A percentile compares a stretch with the other conserved stretches of the same genome.
Conservation (phyloP, 805 yeast genomes). For the Saccharomycopsis schoenii region DNA sequence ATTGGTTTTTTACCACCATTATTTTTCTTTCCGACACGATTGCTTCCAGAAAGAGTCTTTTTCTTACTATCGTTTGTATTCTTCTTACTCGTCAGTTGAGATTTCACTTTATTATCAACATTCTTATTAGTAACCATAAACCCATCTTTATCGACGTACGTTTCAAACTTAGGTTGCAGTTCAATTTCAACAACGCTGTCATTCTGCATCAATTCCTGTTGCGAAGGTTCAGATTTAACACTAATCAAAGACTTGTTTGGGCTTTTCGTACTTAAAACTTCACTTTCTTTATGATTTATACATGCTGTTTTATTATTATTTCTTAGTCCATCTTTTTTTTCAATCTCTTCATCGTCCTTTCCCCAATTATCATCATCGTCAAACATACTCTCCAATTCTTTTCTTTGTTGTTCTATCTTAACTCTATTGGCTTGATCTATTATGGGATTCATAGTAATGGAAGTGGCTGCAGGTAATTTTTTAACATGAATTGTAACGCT, state of each 20-base stretch:
- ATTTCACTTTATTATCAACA: conserved; percentile 13
- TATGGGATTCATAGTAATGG: background rate
- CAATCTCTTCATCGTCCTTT: conserved; percentile 1
- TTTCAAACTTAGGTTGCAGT: conserved; percentile 13
- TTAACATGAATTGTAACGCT: background rate
- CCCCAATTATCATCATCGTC: conserved; percentile 20
- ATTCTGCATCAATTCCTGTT: conserved; percentile 26
- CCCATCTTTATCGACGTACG: conserved; percentile 41
- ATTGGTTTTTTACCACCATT: background rate
- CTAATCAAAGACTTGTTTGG: conserved; percentile 22
- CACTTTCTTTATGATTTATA: conserved; percentile 19
- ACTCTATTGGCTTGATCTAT: background rate
- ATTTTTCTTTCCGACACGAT: background rate
- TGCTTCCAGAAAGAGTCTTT: background rate
- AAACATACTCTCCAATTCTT: conserved; percentile 11
- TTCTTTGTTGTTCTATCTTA: conserved; percentile 4
- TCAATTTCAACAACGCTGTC: conserved; percentile 25
- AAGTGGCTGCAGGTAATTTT: too few species aligned
- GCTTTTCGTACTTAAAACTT: conserved; percentile 20
- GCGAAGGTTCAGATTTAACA: conserved; percentile 30
- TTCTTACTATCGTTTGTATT: background rate
- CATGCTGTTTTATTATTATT: conserved; percentile 16
- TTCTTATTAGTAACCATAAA: conserved; percentile 31
- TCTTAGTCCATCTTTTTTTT: background rate
- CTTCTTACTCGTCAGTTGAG: background rate